Percentiles rank a stretch among this genome's conserved stretches.
Conservation (phyloP, 169 alveolate genomes). For the Cryptosporidium meleagridis region DNA sequence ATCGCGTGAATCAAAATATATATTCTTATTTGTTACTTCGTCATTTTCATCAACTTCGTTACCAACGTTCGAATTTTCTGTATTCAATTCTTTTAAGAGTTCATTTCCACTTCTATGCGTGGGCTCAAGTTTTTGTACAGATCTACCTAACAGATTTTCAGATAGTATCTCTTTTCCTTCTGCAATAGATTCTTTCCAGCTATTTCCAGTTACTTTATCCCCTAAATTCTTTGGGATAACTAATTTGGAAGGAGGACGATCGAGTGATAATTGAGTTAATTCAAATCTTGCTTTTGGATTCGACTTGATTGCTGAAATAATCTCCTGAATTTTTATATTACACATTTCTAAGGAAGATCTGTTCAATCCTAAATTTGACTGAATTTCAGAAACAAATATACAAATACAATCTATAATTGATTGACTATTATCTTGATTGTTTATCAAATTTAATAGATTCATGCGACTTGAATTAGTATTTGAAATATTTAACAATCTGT, state of each 20-base stretch:
- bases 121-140: neutral
- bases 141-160: neutral
- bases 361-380: neutral
- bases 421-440: neutral
- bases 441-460: neutral
- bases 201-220: neutral
- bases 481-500: neutral
- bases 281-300: slow-evolving; percentile 47
- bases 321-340: slow-evolving; percentile 2
- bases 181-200: slow-evolving; percentile 50
- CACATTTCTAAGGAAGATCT: neutral
- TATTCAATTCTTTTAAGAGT: slow-evolving; percentile 5
- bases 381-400: slow-evolving; percentile 29
- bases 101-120: slow-evolving; percentile 14
- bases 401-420: slow-evolving; percentile 39
- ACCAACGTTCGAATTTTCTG: neutral
- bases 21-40: neutral
- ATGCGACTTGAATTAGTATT: neutral
- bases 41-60: neutral
- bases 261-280: slow-evolving; percentile 28
- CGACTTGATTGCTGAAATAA: neutral
- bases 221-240: slow-evolving; percentile 14
- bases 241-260: slow-evolving; percentile 36
- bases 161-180: slow-evolving; percentile 34
- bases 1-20: slow-evolving; percentile 37